Evolutionary conservation across 2,329 filamentous ascomycete species (phyloP).

Genomic region (Akanthomyces muscarius): DNA sequence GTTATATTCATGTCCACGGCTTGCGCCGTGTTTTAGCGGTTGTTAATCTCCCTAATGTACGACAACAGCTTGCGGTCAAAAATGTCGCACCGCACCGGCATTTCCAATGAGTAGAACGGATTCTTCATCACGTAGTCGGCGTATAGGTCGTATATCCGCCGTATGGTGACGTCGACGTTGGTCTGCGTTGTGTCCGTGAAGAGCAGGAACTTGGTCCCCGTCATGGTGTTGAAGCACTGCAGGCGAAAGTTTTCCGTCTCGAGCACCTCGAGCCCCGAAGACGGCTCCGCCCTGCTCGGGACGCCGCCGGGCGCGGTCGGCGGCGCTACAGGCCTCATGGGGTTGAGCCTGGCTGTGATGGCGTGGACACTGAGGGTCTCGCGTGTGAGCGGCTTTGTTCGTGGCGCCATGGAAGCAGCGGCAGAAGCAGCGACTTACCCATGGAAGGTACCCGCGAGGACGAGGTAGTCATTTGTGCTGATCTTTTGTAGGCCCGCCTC

Average conservation of each 20-base stretch:
- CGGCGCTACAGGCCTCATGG: slow-evolving; percentile 40
- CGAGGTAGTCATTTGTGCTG: slow-evolving; percentile 92
- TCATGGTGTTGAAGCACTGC: slow-evolving; percentile 93
- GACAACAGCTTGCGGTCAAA: slow-evolving; percentile 84
- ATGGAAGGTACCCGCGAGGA: slow-evolving; percentile 95
- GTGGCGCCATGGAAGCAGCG: neutral
- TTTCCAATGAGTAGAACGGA: slow-evolving; percentile 96
- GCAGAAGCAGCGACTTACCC: slow-evolving; percentile 53
- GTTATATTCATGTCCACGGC: slow-evolving; percentile 5
- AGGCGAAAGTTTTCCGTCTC: slow-evolving; percentile 93
- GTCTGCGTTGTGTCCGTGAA: slow-evolving; percentile 88
- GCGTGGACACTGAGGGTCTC: slow-evolving; percentile 55
- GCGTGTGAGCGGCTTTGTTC: neutral
- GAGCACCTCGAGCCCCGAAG: slow-evolving; percentile 83
- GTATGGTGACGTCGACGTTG: slow-evolving; percentile 79
- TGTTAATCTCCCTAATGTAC: slow-evolving; percentile 72
- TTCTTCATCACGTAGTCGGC: slow-evolving; percentile 99
- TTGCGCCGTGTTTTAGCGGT: slow-evolving; percentile 36
- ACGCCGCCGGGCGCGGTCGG: slow-evolving; percentile 35
- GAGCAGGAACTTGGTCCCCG: slow-evolving; percentile 90
- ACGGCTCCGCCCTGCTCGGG: slow-evolving; percentile 54
- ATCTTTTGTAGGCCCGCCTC: slow-evolving; percentile 81
- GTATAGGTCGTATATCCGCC: slow-evolving; percentile 89
- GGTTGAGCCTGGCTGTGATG: slow-evolving; percentile 61
- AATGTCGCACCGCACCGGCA: slow-evolving; percentile 92